Evolutionary conservation across 2,329 filamentous ascomycete genomes (phyloP).

Genomic region (Trichoderma pleuroti): DNA sequence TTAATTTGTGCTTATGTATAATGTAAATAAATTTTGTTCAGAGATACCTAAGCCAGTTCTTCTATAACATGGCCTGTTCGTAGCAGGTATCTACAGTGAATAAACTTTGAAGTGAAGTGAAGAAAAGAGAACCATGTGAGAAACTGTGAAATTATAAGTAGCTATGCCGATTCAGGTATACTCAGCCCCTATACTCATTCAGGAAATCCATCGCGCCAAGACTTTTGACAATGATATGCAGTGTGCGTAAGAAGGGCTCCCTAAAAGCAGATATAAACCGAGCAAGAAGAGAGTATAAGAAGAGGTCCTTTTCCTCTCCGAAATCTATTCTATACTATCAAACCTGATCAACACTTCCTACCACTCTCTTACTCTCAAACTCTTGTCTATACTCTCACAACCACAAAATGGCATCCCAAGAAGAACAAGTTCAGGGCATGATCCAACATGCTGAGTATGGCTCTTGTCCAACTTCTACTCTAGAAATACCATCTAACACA

Average conservation of each 20-base stretch:
- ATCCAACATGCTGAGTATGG: neutral
- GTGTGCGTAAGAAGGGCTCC: neutral
- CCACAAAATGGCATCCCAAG: neutral
- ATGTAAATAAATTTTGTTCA: neutral
- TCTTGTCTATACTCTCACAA: neutral
- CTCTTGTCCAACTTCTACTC: neutral
- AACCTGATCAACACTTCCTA: neutral
- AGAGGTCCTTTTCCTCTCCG: neutral
- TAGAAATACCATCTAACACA: neutral
- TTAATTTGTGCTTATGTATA: neutral
- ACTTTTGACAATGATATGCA: neutral
- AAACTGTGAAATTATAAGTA: neutral
- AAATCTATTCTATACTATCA: neutral
- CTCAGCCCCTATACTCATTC: neutral
- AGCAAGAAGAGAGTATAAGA: neutral
- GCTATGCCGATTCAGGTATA: neutral
- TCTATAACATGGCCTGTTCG: neutral
- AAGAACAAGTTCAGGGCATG: neutral
- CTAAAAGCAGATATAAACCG: neutral
- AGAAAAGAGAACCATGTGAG: neutral
- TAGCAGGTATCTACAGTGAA: neutral
- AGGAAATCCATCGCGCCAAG: neutral
- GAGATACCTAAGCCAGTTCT: neutral
- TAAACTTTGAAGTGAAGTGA: neutral
- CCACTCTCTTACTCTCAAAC: neutral